These are phyloP conservation scores for Pichia gijzeniarum DNA, from an alignment of 805 yeast species.

Conservation along the genomic window DNA sequence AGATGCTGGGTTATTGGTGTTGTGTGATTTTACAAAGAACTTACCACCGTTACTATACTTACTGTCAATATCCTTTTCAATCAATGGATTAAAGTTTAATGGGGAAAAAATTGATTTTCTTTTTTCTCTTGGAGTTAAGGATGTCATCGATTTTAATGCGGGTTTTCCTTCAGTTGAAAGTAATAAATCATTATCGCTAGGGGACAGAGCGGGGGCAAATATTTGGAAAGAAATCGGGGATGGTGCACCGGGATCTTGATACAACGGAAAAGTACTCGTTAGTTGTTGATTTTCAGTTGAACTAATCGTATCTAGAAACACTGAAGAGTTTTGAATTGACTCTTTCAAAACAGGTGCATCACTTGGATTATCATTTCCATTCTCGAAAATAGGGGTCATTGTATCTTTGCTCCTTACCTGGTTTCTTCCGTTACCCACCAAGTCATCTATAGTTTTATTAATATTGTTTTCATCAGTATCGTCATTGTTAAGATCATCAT, in stretches of 20 bases:
- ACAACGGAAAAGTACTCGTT: slow-evolving; percentile 45
- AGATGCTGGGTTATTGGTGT: neutral
- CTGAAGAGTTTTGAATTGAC: neutral
- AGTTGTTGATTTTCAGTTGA: neutral
- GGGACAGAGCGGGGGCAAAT: slow-evolving; percentile 30
- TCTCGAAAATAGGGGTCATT: neutral
- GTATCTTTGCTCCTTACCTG: slow-evolving; percentile 22
- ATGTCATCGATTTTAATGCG: neutral
- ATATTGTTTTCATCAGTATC: slow-evolving; percentile 3
- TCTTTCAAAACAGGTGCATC: neutral
- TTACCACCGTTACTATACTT: slow-evolving; percentile 90
- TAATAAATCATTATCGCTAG: slow-evolving; percentile 14
- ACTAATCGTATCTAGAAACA: neutral
- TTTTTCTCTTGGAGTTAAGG: slow-evolving; percentile 33
- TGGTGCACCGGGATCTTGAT: slow-evolving; percentile 83
- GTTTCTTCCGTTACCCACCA: slow-evolving; percentile 4
- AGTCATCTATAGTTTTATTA: slow-evolving; percentile 8
- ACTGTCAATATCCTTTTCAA: slow-evolving; percentile 69
- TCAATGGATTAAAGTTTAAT: slow-evolving; percentile 71
- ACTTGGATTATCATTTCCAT: neutral
- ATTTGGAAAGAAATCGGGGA: slow-evolving; percentile 54
- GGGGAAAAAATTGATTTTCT: slow-evolving; percentile 73
- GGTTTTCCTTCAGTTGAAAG: slow-evolving; percentile 10
- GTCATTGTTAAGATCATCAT: slow-evolving; percentile 22
- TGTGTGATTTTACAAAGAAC: slow-evolving; percentile 48